Evolutionary conservation across 495 filamentous ascomycete genomes (phyloP), one percentile per base, ranked within the genome.

Genomic region (Trichoderma asperelloides): DNA sequence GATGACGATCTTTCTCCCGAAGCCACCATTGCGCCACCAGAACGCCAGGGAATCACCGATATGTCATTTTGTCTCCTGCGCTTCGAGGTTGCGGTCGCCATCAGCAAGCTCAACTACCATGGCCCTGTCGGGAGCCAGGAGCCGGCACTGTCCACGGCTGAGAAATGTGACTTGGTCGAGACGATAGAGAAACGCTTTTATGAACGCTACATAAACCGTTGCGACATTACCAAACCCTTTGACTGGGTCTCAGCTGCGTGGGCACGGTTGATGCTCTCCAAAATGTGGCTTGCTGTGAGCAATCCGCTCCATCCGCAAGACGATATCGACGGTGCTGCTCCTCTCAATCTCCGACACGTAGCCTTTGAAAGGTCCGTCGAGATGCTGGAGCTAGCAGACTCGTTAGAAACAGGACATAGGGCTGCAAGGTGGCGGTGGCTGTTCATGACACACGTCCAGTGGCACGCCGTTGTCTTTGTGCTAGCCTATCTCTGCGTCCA

Each of bases 381-480:
- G 16, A 57, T 63, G 57, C 39, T 69, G 70, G 18, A 74, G 71
- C 25, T 74, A 67, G 60, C 64, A 68, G 2, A 69, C 70, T 6
- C 70, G 71, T 21, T 72, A 70, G 62, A 49, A 67, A 40, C 76
- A 74, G 75, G 75, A 68, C 65, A 70, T 78, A 83, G 66, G 88
- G 85, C 1, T 89, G 39, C 39, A 40, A 5, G 39, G 39, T 40
- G 39, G 39, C 39, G 39, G 39, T 40, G 39, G 39, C 12, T 40
- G 39, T 40, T 40, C 39, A 40, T 40, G 39, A 40, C 39, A 12
- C 39, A 91, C 72, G 84, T 89, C 60, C 90, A 92, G 71, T 90
- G 87, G 86, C 88, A 92, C 71, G 87, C 89, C 3, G 79, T 92
- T 8, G 87, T 86, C 18, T 87, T 89, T 66, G 79, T 84, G 18